Evolutionary conservation across 2,329 filamentous ascomycete genomes (phyloP).

Genomic region (Aschersonia sp.): DNA sequence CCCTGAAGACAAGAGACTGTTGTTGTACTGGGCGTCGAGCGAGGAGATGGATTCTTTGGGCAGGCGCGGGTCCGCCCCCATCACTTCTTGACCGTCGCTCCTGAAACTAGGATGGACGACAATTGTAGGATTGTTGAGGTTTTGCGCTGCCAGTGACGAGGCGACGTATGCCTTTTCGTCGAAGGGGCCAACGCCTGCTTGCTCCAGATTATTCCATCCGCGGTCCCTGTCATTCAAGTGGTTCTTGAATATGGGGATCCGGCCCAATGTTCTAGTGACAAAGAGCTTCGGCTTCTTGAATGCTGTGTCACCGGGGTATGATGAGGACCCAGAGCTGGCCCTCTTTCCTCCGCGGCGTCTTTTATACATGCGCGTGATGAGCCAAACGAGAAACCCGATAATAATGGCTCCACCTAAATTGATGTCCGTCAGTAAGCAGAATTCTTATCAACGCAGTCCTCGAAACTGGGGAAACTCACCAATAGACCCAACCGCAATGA

Average conservation of each 20-base stretch:
- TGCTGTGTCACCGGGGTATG: not conserved
- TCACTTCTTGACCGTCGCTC: not conserved
- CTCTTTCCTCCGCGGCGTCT: slow-evolving; percentile 7
- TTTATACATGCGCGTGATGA: slow-evolving; percentile 22
- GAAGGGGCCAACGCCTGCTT: slow-evolving; percentile 10
- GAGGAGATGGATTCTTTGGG: slow-evolving; percentile 3
- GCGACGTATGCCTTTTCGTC: slow-evolving; percentile 4
- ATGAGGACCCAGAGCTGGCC: not conserved
- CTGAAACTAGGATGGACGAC: slow-evolving; percentile 4
- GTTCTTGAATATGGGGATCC: slow-evolving; percentile 21
- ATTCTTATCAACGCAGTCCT: not conserved
- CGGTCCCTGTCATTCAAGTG: slow-evolving; percentile 12
- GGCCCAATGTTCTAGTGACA: slow-evolving; percentile 7
- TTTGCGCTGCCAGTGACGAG: not conserved
- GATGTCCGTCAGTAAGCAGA: not conserved
- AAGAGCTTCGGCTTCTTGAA: slow-evolving; percentile 3
- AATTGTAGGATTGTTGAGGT: not conserved
- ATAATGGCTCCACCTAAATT: slow-evolving; percentile 26
- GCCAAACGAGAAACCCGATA: slow-evolving; percentile 28
- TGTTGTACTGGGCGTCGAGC: slow-evolving; percentile 5
- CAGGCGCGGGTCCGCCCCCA: not conserved
- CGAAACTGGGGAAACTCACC: slow-evolving; percentile 4
- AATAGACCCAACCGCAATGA: slow-evolving; percentile 8
- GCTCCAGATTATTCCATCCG: slow-evolving; percentile 19
- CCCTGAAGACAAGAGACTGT: slow-evolving; percentile 4